phyloP scores from a whole-genome alignment of 192 early-diverging fungal species.

The Entomortierella beljakovae region DNA sequence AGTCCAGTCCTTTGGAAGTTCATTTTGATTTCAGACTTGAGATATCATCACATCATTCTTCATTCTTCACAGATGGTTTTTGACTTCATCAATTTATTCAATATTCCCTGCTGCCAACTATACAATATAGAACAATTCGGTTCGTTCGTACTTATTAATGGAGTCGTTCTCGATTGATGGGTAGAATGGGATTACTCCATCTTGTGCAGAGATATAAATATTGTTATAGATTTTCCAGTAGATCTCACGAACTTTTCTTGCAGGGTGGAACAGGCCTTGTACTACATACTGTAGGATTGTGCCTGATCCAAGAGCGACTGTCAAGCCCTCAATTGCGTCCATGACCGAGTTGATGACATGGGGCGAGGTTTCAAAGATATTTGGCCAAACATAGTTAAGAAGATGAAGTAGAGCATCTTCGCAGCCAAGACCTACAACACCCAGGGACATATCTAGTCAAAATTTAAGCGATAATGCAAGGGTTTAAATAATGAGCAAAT shows the following conservation, averaged over 20 bases:
- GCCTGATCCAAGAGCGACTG: slow-evolving; percentile 89
- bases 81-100: neutral
- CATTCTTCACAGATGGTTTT: too few relatives aligned
- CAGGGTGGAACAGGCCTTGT: slow-evolving; percentile 98
- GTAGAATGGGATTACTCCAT: slow-evolving; percentile 91
- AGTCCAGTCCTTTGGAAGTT: too few relatives aligned
- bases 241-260: slow-evolving; percentile 92
- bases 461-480: neutral
- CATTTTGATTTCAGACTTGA: too few relatives aligned
- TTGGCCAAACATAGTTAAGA: slow-evolving; percentile 98
- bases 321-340: slow-evolving; percentile 95
- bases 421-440: slow-evolving; percentile 91
- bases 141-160: slow-evolving; percentile 80
- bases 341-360: slow-evolving; percentile 99
- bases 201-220: slow-evolving; percentile 91
- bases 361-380: slow-evolving; percentile 96
- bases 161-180: slow-evolving; percentile 89
- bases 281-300: slow-evolving; percentile 85
- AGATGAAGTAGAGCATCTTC: slow-evolving; percentile 95
- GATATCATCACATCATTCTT: too few relatives aligned
- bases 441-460: slow-evolving; percentile 82
- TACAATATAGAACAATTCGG: slow-evolving; percentile 82
- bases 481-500: neutral
- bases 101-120: neutral
- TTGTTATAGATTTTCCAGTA: slow-evolving; percentile 99